Conservation (phyloP, 2,329 filamentous ascomycete species). For the Apiospora hydei region DNA sequence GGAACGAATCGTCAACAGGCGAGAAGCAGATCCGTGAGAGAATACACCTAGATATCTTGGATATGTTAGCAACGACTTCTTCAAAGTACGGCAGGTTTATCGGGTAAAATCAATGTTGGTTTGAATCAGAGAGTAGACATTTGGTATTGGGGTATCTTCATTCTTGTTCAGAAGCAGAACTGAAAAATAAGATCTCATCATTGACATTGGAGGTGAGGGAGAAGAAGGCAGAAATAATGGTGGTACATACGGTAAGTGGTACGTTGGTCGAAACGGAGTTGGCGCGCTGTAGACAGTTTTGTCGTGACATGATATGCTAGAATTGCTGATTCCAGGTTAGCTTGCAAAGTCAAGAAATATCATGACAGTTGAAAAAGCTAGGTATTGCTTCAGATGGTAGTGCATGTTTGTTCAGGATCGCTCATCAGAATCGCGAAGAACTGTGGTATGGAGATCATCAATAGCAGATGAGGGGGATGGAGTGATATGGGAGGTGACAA, state of each 20-base stretch:
- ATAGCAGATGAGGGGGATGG: conserved; percentile 40
- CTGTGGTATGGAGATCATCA: conserved; percentile 66
- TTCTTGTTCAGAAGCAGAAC: conserved; percentile 77
- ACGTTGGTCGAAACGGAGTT: not conserved
- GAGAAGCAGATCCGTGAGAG: too few relatives aligned
- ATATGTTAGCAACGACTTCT: conserved; percentile 13
- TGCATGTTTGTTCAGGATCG: conserved; percentile 72
- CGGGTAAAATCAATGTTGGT: conserved; percentile 25
- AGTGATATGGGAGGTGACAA: not conserved
- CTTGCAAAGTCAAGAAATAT: conserved; percentile 17
- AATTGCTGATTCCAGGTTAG: not conserved
- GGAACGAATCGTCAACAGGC: not conserved
- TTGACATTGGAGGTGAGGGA: conserved; percentile 35
- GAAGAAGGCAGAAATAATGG: not conserved
- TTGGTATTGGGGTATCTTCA: conserved; percentile 73
- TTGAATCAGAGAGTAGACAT: conserved; percentile 61
- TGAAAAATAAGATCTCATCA: conserved; percentile 73
- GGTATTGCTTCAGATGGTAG: conserved; percentile 72
- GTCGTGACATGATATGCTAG: not conserved
- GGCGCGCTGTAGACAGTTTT: not conserved
- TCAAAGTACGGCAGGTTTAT: conserved; percentile 22
- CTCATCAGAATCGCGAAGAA: conserved; percentile 67
- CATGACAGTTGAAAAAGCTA: conserved; percentile 25
- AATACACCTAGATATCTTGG: not conserved
- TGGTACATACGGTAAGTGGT: not conserved